These are phyloP conservation scores for Ambrosia artemisiifolia DNA, from an alignment of 129 eudicot genomes.

Conservation along the genomic window DNA sequence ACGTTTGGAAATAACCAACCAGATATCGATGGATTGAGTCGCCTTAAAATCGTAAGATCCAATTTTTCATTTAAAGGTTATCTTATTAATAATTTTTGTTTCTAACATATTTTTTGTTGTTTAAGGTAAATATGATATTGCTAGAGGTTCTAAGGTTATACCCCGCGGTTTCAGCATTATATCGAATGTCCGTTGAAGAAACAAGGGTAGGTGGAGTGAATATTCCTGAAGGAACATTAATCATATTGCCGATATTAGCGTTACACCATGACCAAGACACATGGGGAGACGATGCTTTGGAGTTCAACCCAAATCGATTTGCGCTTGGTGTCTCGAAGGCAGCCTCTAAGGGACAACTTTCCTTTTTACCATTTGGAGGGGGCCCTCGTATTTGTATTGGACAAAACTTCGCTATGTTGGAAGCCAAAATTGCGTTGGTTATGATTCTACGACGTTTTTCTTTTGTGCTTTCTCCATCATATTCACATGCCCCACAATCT, in stretches of 20 bases:
- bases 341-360: constrained; percentile 11
- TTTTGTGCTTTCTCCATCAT: constrained; percentile 30
- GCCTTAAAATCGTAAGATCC: constrained; percentile 25
- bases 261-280: constrained; percentile 31
- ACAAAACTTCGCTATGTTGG: constrained; percentile 32
- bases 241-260: constrained; percentile 25
- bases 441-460: constrained; percentile 31
- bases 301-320: constrained; percentile 28
- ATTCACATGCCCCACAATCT: constrained; percentile 31
- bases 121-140: constrained; percentile 28
- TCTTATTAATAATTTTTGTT: neutral
- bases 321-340: constrained; percentile 22
- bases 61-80: neutral
- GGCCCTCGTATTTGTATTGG: constrained; percentile 37
- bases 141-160: constrained; percentile 31
- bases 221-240: constrained; percentile 24
- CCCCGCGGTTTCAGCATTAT: constrained; percentile 15
- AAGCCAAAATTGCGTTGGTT: constrained; percentile 28
- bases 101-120: neutral
- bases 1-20: constrained; percentile 24
- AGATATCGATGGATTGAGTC: constrained; percentile 20
- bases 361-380: constrained; percentile 35
- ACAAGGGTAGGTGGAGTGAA: constrained; percentile 15
- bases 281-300: constrained; percentile 29
- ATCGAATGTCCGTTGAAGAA: constrained; percentile 13